Evolutionary conservation across 129 eudicot species (phyloP).

Genomic region (Deinandra increscens): DNA sequence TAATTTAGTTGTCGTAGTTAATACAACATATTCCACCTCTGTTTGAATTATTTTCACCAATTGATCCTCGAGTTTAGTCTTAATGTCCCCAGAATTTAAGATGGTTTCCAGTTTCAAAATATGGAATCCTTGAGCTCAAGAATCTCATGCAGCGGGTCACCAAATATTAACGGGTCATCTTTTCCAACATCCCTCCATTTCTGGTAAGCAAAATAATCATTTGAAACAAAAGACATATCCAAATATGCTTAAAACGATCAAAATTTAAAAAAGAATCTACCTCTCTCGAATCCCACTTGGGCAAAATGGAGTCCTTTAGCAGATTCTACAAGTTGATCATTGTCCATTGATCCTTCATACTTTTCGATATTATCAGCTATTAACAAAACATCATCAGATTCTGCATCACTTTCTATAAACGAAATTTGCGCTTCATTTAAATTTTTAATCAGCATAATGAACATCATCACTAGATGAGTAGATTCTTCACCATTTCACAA

Average conservation of each 20-base stretch:
- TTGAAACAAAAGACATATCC: conserved; percentile 11
- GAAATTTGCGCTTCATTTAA: too few species aligned
- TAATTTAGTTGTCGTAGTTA: conserved; percentile 32
- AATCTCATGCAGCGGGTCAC: conserved; percentile 28
- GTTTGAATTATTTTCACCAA: conserved; percentile 64
- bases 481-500: too few species aligned
- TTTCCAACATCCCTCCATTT: conserved; percentile 55
- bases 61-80: conserved; percentile 46
- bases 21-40: conserved; percentile 51
- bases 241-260: background rate
- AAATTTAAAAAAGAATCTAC: conserved; percentile 38
- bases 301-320: conserved; percentile 49
- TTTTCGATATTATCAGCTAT: conserved; percentile 33
- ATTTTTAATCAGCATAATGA: too few species aligned
- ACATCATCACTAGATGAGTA: too few species aligned
- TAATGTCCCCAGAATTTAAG: conserved; percentile 31
- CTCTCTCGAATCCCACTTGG: conserved; percentile 61
- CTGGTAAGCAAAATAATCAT: background rate
- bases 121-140: conserved; percentile 48
- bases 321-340: conserved; percentile 47
- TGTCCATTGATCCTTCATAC: conserved; percentile 33
- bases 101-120: conserved; percentile 43
- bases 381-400: conserved; percentile 47
- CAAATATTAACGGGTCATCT: conserved; percentile 28
- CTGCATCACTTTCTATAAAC: too few species aligned